phyloP scores from a whole-genome alignment of 179 eudicot genomes.

The Kewa caespitosa region DNA sequence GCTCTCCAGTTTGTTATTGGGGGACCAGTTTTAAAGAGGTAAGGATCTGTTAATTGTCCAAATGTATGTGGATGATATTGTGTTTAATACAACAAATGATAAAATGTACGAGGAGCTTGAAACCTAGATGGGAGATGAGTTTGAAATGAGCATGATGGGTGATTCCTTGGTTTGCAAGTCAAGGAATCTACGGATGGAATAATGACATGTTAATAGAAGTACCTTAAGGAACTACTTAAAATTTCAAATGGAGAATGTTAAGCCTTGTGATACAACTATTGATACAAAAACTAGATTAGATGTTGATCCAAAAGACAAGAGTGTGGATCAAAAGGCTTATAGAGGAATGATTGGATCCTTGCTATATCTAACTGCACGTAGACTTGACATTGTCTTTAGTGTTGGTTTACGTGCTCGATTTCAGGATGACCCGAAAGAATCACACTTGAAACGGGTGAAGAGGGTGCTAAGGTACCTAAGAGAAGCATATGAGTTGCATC shows the following conservation, averaged over 20 bases:
- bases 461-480: neutral
- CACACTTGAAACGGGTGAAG: neutral
- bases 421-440: neutral
- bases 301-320: neutral
- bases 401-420: neutral
- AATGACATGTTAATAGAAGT: neutral
- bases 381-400: neutral
- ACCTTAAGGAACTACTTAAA: neutral
- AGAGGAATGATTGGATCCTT: neutral
- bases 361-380: neutral
- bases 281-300: neutral
- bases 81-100: conserved; percentile 2
- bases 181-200: neutral
- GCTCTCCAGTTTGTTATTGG: neutral
- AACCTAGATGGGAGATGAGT: neutral
- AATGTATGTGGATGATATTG: conserved; percentile 17
- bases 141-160: neutral
- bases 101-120: neutral
- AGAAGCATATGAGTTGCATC: neutral
- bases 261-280: neutral
- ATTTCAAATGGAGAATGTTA: neutral
- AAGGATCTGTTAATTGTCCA: neutral
- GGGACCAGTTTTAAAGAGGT: neutral
- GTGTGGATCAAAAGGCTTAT: neutral
- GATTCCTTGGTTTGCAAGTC: neutral